A percentile compares a stretch with the other conserved stretches of the same genome.
Conservation (phyloP, 768 basidiomycete genomes). For the Sarcomyxa edulis region DNA sequence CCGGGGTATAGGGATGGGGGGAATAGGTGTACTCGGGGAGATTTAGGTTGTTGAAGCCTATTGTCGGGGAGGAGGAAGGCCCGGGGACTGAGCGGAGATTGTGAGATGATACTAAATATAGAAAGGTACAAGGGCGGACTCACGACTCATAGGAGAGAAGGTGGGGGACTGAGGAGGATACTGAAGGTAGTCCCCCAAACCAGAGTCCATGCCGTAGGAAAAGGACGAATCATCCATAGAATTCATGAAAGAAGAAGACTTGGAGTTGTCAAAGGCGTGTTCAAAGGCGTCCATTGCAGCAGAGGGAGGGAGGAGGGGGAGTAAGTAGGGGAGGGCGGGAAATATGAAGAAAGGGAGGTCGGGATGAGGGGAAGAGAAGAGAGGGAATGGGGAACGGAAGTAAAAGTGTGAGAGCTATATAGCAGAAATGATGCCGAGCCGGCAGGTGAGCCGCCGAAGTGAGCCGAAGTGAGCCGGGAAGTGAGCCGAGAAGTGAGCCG, state of each 20-base stretch:
- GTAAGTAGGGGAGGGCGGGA: conserved; percentile 22
- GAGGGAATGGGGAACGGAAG: conserved; percentile 19
- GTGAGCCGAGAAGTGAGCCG: too few species aligned
- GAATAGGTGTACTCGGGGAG: conserved; percentile 56
- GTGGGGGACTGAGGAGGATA: conserved; percentile 56
- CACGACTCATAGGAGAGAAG: conserved; percentile 62
- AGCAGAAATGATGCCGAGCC: too few species aligned
- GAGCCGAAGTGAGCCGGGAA: too few species aligned
- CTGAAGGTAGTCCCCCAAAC: conserved; percentile 56
- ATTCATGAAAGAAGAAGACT: conserved; percentile 44
- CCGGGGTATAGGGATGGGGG: conserved; percentile 44
- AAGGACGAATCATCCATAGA: conserved; percentile 37
- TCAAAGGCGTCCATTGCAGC: conserved; percentile 47
- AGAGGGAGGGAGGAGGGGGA: conserved; percentile 27
- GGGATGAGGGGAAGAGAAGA: conserved; percentile 10
- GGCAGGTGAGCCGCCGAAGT: too few species aligned
- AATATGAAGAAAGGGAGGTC: conserved; percentile 17
- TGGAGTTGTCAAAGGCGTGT: conserved; percentile 24
- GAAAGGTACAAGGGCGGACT: conserved; percentile 24
- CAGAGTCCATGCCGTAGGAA: conserved; percentile 42
- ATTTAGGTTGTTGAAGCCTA: conserved; percentile 61
- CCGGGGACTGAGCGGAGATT: conserved; percentile 38
- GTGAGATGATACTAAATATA: conserved; percentile 9
- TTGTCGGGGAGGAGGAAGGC: conserved; percentile 48
- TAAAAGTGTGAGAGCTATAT: too few species aligned